Evolutionary conservation across 768 basidiomycete species (phyloP), one percentile per base, ranked within the genome.

Genomic region (Collybiopsis luxurians): DNA sequence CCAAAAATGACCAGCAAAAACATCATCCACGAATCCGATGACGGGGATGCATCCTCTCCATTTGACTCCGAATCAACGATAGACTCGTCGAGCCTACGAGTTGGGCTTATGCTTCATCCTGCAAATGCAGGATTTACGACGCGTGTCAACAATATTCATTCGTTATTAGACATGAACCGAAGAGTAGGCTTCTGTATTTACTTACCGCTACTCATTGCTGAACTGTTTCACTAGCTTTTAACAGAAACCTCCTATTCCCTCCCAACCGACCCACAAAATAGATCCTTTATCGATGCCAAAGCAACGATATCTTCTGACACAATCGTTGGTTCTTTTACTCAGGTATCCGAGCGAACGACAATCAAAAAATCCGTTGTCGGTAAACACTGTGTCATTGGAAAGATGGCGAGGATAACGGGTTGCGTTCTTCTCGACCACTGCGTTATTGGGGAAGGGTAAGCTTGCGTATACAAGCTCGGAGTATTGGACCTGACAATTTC

Each of bases 351-450:
- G 65, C 82, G 84, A 48, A 83, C 89, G 10, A 85, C 76, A 24
- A 87, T 97, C 66, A 96, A 93, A 67, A 85, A 84, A 63, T 86
- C 84, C 2, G 77, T 91, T 17, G 81, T 94, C 28, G 92, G 92
- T 9, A 79, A 86, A 57, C 93, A 95, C 67, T 95, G 92, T 61
- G 73, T 85, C 15, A 88, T 95, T 53, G 92, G 92, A 2, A 88
- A 84, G 68, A 87, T 87, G 78, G 89, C 82, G n/a, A 91, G 85
- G 69, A 84, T 98, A 46, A 78, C 77, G 2, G 89, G 90, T 11
- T 95, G 90, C 61, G 81, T 96, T 6, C 68, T 98, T 23, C 78
- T 95, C 61, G 95, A 97, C 66, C 94, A 96, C 64, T 95, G 94
- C 63, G 80, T 90, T 3, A 74, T 98, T 12, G 89, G 82, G 42